These are phyloP conservation scores for Funneliformis geosporum DNA, from an alignment of 192 early-diverging fungal species.

Conservation along the genomic window DNA sequence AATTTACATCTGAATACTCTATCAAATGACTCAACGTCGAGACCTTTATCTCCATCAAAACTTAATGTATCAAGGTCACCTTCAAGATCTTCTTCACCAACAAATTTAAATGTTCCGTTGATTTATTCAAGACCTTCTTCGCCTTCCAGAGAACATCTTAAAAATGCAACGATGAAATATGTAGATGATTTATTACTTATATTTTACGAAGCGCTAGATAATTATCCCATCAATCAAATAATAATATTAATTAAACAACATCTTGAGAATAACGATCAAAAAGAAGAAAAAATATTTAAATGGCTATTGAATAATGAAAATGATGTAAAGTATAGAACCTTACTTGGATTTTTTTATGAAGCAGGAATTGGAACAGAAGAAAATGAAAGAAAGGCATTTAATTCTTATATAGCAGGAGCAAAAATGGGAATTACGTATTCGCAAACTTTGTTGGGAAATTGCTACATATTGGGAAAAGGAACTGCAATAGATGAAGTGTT, in stretches of 20 bases:
- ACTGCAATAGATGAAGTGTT: neutral
- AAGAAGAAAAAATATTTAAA: neutral
- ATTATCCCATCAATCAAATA: neutral
- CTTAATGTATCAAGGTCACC: too few species aligned
- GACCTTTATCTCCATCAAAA: neutral
- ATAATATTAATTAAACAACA: neutral
- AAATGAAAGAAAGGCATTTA: constrained; percentile 13
- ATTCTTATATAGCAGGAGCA: constrained; percentile 1
- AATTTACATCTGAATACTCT: neutral
- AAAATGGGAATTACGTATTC: neutral
- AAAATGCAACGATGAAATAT: neutral
- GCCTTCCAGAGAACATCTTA: constrained; percentile 11
- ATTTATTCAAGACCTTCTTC: neutral
- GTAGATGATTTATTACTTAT: neutral
- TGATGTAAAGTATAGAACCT: neutral
- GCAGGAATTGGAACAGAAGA: constrained; percentile 2
- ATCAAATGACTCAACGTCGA: neutral
- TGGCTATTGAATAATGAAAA: neutral
- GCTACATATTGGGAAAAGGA: constrained; percentile 1
- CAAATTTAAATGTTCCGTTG: neutral
- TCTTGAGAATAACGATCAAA: neutral
- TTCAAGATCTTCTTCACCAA: neutral
- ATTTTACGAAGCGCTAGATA: neutral
- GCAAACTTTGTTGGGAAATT: constrained; percentile 4
- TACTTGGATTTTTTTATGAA: constrained; percentile 4